These are phyloP conservation scores for Penicillium roqueforti DNA, from an alignment of 495 filamentous ascomycete species.

Conservation along the genomic window DNA sequence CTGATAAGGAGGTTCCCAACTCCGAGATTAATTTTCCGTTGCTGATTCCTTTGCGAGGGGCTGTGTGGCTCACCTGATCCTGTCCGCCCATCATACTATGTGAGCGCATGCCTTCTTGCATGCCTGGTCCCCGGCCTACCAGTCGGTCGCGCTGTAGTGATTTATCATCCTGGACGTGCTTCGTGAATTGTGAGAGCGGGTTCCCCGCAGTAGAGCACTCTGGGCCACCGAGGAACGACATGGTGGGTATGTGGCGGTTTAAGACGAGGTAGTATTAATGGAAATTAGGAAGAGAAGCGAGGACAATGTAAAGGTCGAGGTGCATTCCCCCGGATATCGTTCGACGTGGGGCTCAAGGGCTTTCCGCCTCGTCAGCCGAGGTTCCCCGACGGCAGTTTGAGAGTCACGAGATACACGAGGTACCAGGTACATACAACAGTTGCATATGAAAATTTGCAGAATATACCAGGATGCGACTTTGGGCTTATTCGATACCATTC, in stretches of 20 bases:
- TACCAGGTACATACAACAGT: neutral
- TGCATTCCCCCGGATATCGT: slow-evolving; percentile 3
- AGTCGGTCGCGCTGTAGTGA: slow-evolving; percentile 86
- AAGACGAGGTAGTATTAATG: neutral
- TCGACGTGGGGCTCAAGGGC: slow-evolving; percentile 26
- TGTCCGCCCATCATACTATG: slow-evolving; percentile 55
- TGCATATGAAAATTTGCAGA: neutral
- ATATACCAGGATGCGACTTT: neutral
- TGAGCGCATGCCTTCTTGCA: slow-evolving; percentile 64
- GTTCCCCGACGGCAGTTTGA: slow-evolving; percentile 16
- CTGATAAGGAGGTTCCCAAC: slow-evolving; percentile 38
- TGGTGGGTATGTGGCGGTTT: slow-evolving; percentile 32
- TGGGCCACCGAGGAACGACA: slow-evolving; percentile 93
- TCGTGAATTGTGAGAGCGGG: slow-evolving; percentile 93
- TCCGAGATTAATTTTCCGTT: slow-evolving; percentile 14
- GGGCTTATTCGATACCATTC: too few species aligned
- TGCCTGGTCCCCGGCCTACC: slow-evolving; percentile 61
- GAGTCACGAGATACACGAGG: neutral
- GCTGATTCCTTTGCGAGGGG: slow-evolving; percentile 2
- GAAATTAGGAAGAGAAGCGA: slow-evolving; percentile 1
- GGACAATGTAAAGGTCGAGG: neutral
- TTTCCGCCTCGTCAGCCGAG: slow-evolving; percentile 21
- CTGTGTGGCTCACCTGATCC: slow-evolving; percentile 51
- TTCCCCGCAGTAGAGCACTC: slow-evolving; percentile 97
- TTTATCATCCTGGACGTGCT: slow-evolving; percentile 92